These are phyloP conservation scores for Penicillium freii DNA, from an alignment of 2,329 filamentous ascomycete species.

Conservation along the genomic window DNA sequence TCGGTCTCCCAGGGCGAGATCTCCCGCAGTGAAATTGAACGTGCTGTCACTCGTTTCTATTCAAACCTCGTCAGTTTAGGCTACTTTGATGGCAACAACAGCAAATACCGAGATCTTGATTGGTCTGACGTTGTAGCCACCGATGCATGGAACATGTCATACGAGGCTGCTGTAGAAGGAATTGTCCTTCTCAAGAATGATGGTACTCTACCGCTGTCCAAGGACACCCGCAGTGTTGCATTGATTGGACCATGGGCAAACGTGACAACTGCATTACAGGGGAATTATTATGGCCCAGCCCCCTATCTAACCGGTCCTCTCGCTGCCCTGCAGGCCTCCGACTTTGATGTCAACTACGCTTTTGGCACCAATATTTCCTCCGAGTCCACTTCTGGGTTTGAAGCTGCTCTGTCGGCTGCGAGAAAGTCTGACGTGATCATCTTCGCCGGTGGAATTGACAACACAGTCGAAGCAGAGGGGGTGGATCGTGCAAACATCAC, in stretches of 20 bases:
- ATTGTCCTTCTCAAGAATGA: slow-evolving; percentile 56
- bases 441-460: slow-evolving; percentile 45
- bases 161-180: slow-evolving; percentile 51
- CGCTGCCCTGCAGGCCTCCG: slow-evolving; percentile 50
- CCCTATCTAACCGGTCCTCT: slow-evolving; percentile 57
- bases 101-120: slow-evolving; percentile 51
- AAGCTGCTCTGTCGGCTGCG: slow-evolving; percentile 35
- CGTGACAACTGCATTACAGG: slow-evolving; percentile 57
- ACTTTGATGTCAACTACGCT: slow-evolving; percentile 49
- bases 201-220: slow-evolving; percentile 47
- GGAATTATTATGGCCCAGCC: slow-evolving; percentile 58
- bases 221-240: slow-evolving; percentile 45
- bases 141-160: slow-evolving; percentile 55
- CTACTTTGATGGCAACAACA: slow-evolving; percentile 51
- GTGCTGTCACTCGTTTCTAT: slow-evolving; percentile 50
- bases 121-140: slow-evolving; percentile 58
- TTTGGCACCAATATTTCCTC: slow-evolving; percentile 36
- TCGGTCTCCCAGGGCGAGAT: slow-evolving; percentile 47
- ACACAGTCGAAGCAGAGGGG: slow-evolving; percentile 43
- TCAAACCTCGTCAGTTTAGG: slow-evolving; percentile 50
- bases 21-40: slow-evolving; percentile 48
- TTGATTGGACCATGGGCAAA: slow-evolving; percentile 61
- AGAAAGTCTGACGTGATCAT: slow-evolving; percentile 40
- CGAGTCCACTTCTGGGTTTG: slow-evolving; percentile 32
- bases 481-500: slow-evolving; percentile 42